These are phyloP conservation scores for Talaromyces nanjingensis DNA, from an alignment of 495 filamentous ascomycete species.

Conservation along the genomic window DNA sequence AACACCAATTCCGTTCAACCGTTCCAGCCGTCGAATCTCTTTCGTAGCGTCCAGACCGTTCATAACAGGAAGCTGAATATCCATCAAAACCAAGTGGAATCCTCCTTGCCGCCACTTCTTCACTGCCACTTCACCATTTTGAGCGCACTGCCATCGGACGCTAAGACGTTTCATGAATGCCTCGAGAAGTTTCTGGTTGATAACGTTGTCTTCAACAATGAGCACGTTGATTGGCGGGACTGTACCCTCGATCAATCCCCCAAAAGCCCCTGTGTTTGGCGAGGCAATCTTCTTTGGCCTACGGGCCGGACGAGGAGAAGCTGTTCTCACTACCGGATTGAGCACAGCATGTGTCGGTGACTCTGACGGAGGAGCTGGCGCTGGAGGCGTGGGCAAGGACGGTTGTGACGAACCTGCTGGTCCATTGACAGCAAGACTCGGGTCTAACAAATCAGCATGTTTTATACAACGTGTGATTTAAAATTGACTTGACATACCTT, in stretches of 20 bases:
- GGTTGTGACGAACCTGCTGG: constrained; percentile 22
- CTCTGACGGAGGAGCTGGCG: constrained; percentile 26
- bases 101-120: constrained; percentile 87
- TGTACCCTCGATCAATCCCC: constrained; percentile 69
- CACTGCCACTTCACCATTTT: constrained; percentile 89
- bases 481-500: constrained; percentile 20
- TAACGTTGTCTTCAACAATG: constrained; percentile 97
- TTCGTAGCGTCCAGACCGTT: constrained; percentile 93
- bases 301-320: constrained; percentile 31
- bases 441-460: constrained; percentile 23
- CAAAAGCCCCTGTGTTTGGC: constrained; percentile 29
- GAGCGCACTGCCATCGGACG: constrained; percentile 95
- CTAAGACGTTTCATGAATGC: constrained; percentile 95
- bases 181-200: constrained; percentile 88
- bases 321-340: constrained; percentile 28
- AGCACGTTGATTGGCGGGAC: constrained; percentile 96
- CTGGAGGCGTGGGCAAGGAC: constrained; percentile 31
- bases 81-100: constrained; percentile 98
- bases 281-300: constrained; percentile 39
- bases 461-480: background rate
- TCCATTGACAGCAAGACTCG: constrained; percentile 18
- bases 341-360: constrained; percentile 29
- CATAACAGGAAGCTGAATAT: constrained; percentile 97
- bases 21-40: constrained; percentile 86
- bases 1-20: constrained; percentile 83